A percentile compares a stretch with the other conserved stretches of the same genome.
Evolutionary conservation across 2,329 filamentous ascomycete genomes (phyloP).

Genomic region (Coniochaeta hoffmannii): DNA sequence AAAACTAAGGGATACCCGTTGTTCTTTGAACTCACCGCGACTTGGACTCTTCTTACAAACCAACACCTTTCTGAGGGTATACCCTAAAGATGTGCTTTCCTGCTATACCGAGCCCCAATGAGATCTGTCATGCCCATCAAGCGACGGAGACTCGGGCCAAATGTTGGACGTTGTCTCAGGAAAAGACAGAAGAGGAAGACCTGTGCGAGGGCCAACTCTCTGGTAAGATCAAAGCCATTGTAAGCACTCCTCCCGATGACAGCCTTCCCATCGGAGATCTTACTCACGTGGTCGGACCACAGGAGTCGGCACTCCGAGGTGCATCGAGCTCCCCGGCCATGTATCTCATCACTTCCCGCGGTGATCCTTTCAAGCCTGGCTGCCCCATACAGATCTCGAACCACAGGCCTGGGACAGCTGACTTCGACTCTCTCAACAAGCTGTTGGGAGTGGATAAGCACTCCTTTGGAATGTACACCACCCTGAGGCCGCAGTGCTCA

Average conservation of each 20-base stretch:
- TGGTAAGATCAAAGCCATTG: neutral
- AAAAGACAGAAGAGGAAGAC: neutral
- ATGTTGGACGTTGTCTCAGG: neutral
- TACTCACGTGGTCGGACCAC: neutral
- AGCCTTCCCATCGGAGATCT: neutral
- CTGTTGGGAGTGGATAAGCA: neutral
- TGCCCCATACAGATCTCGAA: neutral
- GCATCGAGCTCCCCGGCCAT: neutral
- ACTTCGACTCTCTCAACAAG: neutral
- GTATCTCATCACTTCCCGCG: neutral
- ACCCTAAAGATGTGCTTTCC: neutral
- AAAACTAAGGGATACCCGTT: neutral
- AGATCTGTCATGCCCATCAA: neutral
- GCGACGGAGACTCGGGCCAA: neutral
- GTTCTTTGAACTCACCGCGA: too few relatives aligned
- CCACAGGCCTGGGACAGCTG: neutral
- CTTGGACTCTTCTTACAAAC: too few relatives aligned
- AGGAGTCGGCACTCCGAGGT: neutral
- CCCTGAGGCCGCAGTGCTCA: neutral
- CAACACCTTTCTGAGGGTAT: too few relatives aligned
- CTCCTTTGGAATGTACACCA: neutral
- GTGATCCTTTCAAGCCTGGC: neutral
- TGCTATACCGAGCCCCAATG: neutral
- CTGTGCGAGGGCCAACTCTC: neutral
- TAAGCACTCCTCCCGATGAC: neutral